phyloP scores from a whole-genome alignment of 768 basidiomycete genomes.

The Tricholoma saponaceum region DNA sequence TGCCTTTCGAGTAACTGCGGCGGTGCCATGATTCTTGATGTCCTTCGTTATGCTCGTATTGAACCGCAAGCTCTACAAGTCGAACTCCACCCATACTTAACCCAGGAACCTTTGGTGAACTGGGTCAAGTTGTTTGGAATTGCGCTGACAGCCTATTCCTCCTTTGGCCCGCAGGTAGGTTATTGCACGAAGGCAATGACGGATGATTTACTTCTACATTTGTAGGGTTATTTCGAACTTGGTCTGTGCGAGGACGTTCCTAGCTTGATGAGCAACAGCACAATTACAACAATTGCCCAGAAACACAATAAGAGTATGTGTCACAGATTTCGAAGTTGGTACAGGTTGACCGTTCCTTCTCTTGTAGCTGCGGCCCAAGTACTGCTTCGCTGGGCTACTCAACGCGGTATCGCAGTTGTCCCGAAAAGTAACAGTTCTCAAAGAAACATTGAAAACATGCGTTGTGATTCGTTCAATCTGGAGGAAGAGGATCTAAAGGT shows the following conservation, averaged over 20 bases:
- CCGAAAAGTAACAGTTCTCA: constrained; percentile 58
- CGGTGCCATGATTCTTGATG: constrained; percentile 67
- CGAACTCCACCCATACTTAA: constrained; percentile 68
- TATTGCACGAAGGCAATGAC: constrained; percentile 8
- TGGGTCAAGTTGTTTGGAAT: constrained; percentile 57
- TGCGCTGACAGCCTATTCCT: constrained; percentile 61
- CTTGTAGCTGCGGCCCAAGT: constrained; percentile 58
- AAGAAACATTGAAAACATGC: constrained; percentile 52
- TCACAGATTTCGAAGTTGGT: neutral
- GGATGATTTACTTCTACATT: neutral
- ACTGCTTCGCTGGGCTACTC: constrained; percentile 75
- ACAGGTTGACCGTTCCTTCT: constrained; percentile 7
- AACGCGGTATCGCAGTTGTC: constrained; percentile 69
- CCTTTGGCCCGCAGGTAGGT: constrained; percentile 34
- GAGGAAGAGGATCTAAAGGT: constrained; percentile 50
- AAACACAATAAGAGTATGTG: constrained; percentile 48
- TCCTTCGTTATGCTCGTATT: constrained; percentile 74
- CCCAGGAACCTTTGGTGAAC: constrained; percentile 51
- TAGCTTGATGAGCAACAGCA: constrained; percentile 51
- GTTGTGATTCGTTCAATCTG: constrained; percentile 40
- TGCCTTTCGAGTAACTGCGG: constrained; percentile 57
- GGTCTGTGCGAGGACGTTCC: constrained; percentile 41
- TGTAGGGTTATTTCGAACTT: constrained; percentile 61
- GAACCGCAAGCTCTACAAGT: constrained; percentile 66
- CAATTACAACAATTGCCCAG: constrained; percentile 40